Percentiles rank a stretch among this genome's conserved stretches.
Conservation (phyloP, 805 yeast genomes). For the Yarrowia sp. region DNA sequence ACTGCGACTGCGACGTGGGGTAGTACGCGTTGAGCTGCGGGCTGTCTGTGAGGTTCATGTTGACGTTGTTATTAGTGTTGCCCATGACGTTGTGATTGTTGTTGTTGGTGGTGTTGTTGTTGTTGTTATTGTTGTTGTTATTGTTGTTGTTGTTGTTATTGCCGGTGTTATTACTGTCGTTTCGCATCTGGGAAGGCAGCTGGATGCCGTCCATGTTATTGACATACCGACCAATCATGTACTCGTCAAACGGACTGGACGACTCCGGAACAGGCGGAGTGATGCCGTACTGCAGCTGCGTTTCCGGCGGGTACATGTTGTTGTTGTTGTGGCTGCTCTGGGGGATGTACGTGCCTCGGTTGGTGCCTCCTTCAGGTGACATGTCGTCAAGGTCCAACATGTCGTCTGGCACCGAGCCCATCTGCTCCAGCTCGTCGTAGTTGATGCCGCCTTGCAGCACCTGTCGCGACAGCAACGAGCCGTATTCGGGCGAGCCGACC, state of each 20-base stretch:
- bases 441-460: constrained; percentile 20
- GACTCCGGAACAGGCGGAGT: constrained; percentile 34
- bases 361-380: constrained; percentile 26
- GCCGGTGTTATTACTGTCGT: not conserved
- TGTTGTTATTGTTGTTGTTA: constrained; percentile 8
- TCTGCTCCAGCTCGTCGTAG: constrained; percentile 21
- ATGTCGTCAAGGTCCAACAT: constrained; percentile 32
- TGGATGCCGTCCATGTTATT: constrained; percentile 6
- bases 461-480: constrained; percentile 17
- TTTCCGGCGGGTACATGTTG: constrained; percentile 19
- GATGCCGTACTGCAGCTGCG: constrained; percentile 27
- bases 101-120: constrained; percentile 2
- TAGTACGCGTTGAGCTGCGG: constrained; percentile 17
- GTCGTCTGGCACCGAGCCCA: constrained; percentile 27
- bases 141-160: not conserved
- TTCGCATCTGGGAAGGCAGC: not conserved
- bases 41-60: not conserved
- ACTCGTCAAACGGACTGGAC: constrained; percentile 36
- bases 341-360: constrained; percentile 9
- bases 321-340: not conserved
- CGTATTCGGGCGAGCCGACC: constrained; percentile 24
- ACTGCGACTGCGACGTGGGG: not conserved
- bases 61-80: constrained; percentile 26
- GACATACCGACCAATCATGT: constrained; percentile 26
- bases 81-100: not conserved